Evolutionary conservation across 192 early-diverging fungal genomes (phyloP).

Genomic region (Gryganskiella cystojenkinii): DNA sequence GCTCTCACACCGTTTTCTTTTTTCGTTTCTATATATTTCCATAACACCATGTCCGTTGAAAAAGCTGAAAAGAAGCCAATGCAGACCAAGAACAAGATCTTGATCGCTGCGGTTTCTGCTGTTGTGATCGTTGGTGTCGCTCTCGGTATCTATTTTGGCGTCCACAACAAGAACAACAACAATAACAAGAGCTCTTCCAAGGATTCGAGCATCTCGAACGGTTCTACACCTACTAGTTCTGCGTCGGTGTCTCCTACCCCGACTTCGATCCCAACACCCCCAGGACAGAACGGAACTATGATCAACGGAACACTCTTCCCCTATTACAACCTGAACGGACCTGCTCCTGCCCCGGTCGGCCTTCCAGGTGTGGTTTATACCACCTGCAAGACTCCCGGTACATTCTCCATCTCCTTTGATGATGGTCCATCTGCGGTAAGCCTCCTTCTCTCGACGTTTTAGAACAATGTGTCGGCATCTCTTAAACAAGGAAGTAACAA

Average conservation of each 20-base stretch:
- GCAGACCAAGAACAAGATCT: conserved; percentile 55
- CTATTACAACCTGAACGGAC: conserved; percentile 34
- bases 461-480: not conserved
- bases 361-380: conserved; percentile 41
- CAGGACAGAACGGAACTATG: conserved; percentile 41
- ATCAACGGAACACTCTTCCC: conserved; percentile 47
- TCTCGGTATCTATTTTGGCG: conserved; percentile 45
- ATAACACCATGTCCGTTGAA: conserved; percentile 14
- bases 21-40: not conserved
- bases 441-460: not conserved
- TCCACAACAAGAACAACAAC: conserved; percentile 30
- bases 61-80: conserved; percentile 43
- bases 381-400: conserved; percentile 32
- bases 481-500: too few relatives aligned
- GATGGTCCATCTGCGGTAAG: conserved; percentile 51
- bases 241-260: not conserved
- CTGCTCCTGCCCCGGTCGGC: conserved; percentile 20
- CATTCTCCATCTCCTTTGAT: conserved; percentile 47
- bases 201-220: not conserved
- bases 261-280: not conserved
- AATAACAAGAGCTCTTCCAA: conserved; percentile 9
- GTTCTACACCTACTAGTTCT: conserved; percentile 1
- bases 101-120: conserved; percentile 35
- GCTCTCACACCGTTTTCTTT: too few relatives aligned
- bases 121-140: conserved; percentile 35